phyloP scores from a whole-genome alignment of 805 yeast species.

The Cyberlindnera xishuangbannaensis region DNA sequence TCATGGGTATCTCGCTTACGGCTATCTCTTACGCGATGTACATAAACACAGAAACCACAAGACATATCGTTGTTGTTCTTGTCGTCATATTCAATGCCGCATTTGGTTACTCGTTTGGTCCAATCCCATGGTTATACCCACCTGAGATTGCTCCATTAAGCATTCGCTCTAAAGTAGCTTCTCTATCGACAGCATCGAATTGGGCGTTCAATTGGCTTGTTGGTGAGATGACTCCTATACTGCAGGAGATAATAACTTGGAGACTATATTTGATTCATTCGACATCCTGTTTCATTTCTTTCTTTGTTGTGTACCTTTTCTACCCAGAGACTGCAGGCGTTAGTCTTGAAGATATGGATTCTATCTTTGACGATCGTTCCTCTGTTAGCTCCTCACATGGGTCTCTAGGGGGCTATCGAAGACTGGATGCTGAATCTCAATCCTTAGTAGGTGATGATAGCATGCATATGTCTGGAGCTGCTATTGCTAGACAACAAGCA shows the following conservation, averaged over 20 bases:
- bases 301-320: conserved; percentile 60
- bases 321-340: conserved; percentile 93
- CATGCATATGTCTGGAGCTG: conserved; percentile 33
- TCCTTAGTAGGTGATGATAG: conserved; percentile 6
- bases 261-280: conserved; percentile 79
- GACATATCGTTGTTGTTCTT: conserved; percentile 64
- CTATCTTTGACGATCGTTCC: conserved; percentile 70
- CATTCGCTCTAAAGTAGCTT: conserved; percentile 86
- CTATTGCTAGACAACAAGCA: conserved; percentile 37
- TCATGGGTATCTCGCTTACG: conserved; percentile 70
- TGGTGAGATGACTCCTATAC: conserved; percentile 85
- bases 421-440: conserved; percentile 14
- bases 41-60: conserved; percentile 47
- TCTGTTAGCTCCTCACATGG: conserved; percentile 30
- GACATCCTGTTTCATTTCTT: conserved; percentile 65
- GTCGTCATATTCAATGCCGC: conserved; percentile 78
- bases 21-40: conserved; percentile 58
- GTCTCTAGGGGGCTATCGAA: conserved; percentile 17
- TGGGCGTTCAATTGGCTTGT: conserved; percentile 92
- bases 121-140: conserved; percentile 86
- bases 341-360: conserved; percentile 86
- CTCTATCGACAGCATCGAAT: conserved; percentile 84
- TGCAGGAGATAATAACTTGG: conserved; percentile 75
- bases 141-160: conserved; percentile 81
- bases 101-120: conserved; percentile 92